These are phyloP conservation scores for Botrytis squamosa DNA, from an alignment of 2,329 filamentous ascomycete genomes.

Conservation along the genomic window DNA sequence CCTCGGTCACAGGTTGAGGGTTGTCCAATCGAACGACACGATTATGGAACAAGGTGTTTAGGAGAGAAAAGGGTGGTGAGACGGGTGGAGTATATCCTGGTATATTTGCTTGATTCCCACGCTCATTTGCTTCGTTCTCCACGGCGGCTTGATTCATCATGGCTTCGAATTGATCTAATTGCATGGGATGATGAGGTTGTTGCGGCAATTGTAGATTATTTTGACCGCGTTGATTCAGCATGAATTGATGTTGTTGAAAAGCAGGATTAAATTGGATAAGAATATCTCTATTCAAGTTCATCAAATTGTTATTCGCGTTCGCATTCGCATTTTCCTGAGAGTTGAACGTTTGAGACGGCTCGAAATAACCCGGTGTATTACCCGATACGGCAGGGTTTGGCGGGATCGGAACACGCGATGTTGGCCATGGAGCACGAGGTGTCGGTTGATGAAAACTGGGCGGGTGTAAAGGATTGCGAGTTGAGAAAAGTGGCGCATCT, in stretches of 20 bases:
- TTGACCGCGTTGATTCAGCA: not conserved
- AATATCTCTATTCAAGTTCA: not conserved
- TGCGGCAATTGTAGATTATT: not conserved
- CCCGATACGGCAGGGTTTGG: conserved; percentile 1
- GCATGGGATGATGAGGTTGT: too few relatives aligned
- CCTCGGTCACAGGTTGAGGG: not conserved
- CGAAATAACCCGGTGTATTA: not conserved
- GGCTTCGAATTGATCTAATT: not conserved
- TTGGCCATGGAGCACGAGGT: not conserved
- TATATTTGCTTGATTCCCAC: not conserved
- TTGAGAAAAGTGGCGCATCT: not conserved
- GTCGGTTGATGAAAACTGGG: conserved; percentile 9
- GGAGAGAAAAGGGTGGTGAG: too few relatives aligned
- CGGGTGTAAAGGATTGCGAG: not conserved
- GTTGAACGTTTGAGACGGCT: not conserved
- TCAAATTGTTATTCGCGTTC: not conserved
- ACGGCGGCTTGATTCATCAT: not conserved
- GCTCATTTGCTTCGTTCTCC: not conserved
- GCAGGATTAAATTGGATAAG: not conserved
- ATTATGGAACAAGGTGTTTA: not conserved
- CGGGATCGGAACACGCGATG: not conserved
- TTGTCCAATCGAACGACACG: not conserved
- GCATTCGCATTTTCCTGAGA: not conserved
- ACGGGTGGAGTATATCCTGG: not conserved
- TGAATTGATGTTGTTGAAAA: not conserved